A percentile compares a stretch with the other conserved stretches of the same genome.
Evolutionary conservation across 257 asterid genomes (phyloP).

Genomic region (Plectranthus barbatus): DNA sequence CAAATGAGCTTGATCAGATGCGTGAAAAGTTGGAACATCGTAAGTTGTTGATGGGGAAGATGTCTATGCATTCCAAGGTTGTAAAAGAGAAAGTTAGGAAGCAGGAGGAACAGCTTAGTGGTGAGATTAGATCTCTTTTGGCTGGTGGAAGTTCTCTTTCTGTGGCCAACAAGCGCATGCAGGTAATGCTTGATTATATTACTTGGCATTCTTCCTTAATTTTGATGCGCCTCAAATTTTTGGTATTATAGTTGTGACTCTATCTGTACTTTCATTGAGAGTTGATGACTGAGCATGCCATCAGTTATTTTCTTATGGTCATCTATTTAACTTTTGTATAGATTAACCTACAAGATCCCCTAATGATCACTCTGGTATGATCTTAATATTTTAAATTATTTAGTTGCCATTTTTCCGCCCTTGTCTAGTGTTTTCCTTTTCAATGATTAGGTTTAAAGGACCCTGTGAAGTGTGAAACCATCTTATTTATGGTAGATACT

Average conservation of each 20-base stretch:
- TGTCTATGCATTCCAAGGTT: constrained; percentile 83
- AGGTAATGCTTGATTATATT: constrained; percentile 37
- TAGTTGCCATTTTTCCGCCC: background rate
- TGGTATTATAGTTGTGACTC: background rate
- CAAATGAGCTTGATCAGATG: constrained; percentile 82
- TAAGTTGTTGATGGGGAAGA: constrained; percentile 91
- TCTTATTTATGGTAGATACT: no score
- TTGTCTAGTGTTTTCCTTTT: background rate
- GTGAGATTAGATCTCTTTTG: constrained; percentile 69
- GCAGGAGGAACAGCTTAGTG: constrained; percentile 84
- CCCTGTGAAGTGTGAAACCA: no score
- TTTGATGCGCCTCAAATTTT: constrained; percentile 6
- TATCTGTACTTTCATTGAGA: background rate
- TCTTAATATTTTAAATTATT: background rate
- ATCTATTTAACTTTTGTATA: background rate
- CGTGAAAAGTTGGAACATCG: constrained; percentile 66
- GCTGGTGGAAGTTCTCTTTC: constrained; percentile 85
- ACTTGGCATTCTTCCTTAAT: background rate
- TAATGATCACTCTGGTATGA: background rate
- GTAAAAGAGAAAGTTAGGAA: constrained; percentile 67
- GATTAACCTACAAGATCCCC: background rate
- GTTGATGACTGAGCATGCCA: background rate
- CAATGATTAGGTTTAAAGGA: background rate
- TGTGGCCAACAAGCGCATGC: constrained; percentile 63
- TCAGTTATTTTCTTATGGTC: background rate